Evolutionary conservation across 768 basidiomycete species (phyloP), one percentile per base, ranked within the genome.

Genomic region (Coprinopsis sp.): DNA sequence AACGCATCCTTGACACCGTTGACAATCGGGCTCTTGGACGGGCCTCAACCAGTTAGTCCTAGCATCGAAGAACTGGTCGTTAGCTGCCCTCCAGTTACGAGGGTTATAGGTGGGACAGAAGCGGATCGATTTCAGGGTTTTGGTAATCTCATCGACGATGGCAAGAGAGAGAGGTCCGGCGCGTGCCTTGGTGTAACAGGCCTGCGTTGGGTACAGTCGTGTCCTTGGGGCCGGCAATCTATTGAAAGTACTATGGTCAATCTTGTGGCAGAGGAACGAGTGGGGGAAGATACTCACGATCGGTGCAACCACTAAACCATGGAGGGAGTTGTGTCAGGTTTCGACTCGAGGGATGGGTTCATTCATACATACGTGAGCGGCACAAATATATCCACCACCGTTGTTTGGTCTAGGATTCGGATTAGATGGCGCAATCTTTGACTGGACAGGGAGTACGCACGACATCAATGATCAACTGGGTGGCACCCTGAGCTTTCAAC

Each of bases 401-500:
- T 76, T 78, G 54, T 76, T 76, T 2, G 70, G 66, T 74, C 76
- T 37, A 6, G 21, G 29, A 22, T 12, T 19, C 21, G 11, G 30
- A 39, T 24, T 33, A 40, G 33, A 22, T 19, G 49, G 34, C 31
- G 18, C 28, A 39, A 31, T 33, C 14, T 12, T 33, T 28, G 19
- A 21, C 29, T 37, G 36, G 33, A 24, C 16, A 34, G 23, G 24
- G 33, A 24, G 27, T n/a, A 65, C 72, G 45, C 49, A 79, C 78
- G 50, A 82, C 74, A 61, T 82, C 81, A 18, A 82, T 74, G 37
- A 84, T 70, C 24, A 82, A 62, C 53, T 74, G 75, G 2, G 68
- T 73, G 7, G 77, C 78, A 24, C 81, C 80, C 43, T 64, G 51
- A 5, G 64, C 58, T 54, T 72, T 79, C 55, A 84, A 55, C n/a